phyloP scores from a whole-genome alignment of 371 early-diverging fungal genomes.

The Thermomucor indicae-seudaticae region DNA sequence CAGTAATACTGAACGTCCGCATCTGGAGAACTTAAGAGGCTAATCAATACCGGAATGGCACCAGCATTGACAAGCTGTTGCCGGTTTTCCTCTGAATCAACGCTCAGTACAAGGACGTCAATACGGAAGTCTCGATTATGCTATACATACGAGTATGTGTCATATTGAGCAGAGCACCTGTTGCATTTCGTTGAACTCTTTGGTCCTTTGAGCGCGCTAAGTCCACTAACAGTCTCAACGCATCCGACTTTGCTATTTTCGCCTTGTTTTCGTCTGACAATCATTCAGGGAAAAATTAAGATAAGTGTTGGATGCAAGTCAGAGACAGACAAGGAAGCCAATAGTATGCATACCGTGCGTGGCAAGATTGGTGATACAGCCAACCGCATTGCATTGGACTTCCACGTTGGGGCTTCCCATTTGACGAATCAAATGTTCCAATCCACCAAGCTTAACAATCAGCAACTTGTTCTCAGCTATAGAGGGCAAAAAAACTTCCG shows the following conservation, averaged over 20 bases:
- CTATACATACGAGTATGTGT: slow-evolving; percentile 81
- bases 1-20: slow-evolving; percentile 89
- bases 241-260: slow-evolving; percentile 83
- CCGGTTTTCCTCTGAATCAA: slow-evolving; percentile 69
- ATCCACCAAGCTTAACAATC: slow-evolving; percentile 83
- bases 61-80: slow-evolving; percentile 83
- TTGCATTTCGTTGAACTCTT: slow-evolving; percentile 89
- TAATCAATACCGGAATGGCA: slow-evolving; percentile 82
- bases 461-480: slow-evolving; percentile 79
- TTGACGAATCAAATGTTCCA: slow-evolving; percentile 86
- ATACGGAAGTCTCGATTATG: too few species aligned
- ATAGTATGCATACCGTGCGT: slow-evolving; percentile 65
- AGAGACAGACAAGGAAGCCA: too few species aligned
- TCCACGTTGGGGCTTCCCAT: slow-evolving; percentile 87
- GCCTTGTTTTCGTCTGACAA: slow-evolving; percentile 81
- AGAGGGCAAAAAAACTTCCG: slow-evolving; percentile 1
- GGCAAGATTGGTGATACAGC: slow-evolving; percentile 93
- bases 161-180: slow-evolving; percentile 93
- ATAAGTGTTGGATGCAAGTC: too few species aligned
- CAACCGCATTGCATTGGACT: slow-evolving; percentile 95
- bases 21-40: slow-evolving; percentile 75
- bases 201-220: slow-evolving; percentile 83
- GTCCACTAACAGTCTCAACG: slow-evolving; percentile 70
- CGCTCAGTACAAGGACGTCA: too few species aligned
- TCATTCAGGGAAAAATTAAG: not conserved